Evolutionary conservation across 2,329 filamentous ascomycete genomes (phyloP), one percentile per base, ranked within the genome.

Genomic region (Ophiostoma sp.): DNA sequence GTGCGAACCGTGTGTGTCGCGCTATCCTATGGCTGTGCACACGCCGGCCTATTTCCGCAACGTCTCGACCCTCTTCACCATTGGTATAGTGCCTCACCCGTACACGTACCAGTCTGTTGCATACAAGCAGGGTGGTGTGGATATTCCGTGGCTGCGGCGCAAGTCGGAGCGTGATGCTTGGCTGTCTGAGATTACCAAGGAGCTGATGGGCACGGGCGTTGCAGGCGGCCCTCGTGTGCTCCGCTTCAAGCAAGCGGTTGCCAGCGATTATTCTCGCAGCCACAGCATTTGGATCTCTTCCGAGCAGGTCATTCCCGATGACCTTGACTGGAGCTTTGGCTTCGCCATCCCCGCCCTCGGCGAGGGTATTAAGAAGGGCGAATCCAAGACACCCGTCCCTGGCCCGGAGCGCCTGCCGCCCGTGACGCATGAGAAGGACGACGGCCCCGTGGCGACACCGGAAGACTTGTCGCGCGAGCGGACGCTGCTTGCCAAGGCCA

Each of bases 51-150:
- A 84, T 23, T 95, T 92, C 79, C 85, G 85, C 70, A 97, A 97
- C 78, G 85, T 84, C 4, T 89, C 89, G 17, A 83, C 83, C 1
- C 77, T 90, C 20, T 98, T 93, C 81, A 93, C 90, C 2, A 91
- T 99, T 73, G 93, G 90, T 71, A 91, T 89, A 0, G 90, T 98
- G 15, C 94, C 94, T 0, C 95, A 99, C 77, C 95, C 95, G 0
- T 96, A 93, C 82, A 97, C 94, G 1, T 83, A 93, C 60, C 86
- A 89, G 69, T 86, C 88, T 15, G 82, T 98, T 23, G 84, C 87
- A 71, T 84, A 87, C 73, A 84, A 87, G 71, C 83, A 86, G 57
- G 83, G 87, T 2, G 80, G 84, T 1, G 81, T 92, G 67, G 89
- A 89, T 67, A 80, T 89, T 1, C 79, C 82, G 8, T 90, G 87